Conservation (phyloP, 169 alveolate genomes). For the Babesia ovata region DNA sequence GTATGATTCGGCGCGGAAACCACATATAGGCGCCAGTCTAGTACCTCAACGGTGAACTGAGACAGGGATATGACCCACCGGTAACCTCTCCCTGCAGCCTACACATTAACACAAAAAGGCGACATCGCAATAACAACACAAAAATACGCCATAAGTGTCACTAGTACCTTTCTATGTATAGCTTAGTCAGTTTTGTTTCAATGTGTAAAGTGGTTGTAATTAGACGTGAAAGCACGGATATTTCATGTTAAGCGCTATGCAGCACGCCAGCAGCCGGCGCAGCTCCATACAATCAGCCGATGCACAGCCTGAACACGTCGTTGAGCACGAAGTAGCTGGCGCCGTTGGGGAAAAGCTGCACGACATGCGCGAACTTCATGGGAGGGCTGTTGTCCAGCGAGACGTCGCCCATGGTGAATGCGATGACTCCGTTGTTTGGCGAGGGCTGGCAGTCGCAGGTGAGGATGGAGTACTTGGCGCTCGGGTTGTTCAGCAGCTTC, state of each 20-base stretch:
- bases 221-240: no score
- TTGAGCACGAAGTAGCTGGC: conserved; percentile 73
- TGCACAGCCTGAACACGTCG: conserved; percentile 70
- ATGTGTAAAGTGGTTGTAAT: no score
- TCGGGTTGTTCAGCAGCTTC: conserved; percentile 74
- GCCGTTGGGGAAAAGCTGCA: conserved; percentile 80
- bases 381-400: conserved; percentile 81
- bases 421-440: conserved; percentile 69
- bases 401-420: conserved; percentile 62
- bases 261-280: neutral
- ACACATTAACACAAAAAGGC: no score
- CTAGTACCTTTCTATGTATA: no score
- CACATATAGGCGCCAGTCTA: no score
- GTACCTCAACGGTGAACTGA: no score
- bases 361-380: conserved; percentile 79
- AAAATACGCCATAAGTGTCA: no score
- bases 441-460: conserved; percentile 74
- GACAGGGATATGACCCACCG: no score
- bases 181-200: no score
- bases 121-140: no score
- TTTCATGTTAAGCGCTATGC: neutral
- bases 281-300: conserved; percentile 32
- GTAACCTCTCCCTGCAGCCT: no score
- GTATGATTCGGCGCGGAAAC: no score
- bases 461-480: conserved; percentile 54